Evolutionary conservation across 1,284 basidiomycete genomes (phyloP).

Genomic region (Ganoderma lucidum): DNA sequence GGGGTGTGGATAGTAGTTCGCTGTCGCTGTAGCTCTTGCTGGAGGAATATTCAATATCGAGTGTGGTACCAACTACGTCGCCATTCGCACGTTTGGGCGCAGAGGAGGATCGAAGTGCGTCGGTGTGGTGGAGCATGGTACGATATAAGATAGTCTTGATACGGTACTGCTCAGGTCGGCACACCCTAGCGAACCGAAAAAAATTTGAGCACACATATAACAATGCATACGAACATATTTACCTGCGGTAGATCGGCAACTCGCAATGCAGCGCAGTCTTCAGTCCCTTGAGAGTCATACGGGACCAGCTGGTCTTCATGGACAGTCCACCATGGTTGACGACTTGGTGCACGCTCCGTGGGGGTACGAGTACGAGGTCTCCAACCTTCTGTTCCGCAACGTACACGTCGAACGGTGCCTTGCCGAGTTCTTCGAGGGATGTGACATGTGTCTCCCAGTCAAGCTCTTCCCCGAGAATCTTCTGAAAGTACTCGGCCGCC

Average conservation of each 20-base stretch:
- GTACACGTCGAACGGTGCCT: slow-evolving; percentile 72
- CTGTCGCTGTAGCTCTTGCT: neutral
- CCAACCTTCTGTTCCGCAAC: slow-evolving; percentile 74
- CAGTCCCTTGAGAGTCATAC: slow-evolving; percentile 73
- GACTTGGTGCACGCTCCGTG: slow-evolving; percentile 80
- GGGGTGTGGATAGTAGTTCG: neutral
- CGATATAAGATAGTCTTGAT: slow-evolving; percentile 70
- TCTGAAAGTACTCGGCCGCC: slow-evolving; percentile 66
- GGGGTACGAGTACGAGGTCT: slow-evolving; percentile 81
- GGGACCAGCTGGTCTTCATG: slow-evolving; percentile 82
- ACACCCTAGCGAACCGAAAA: slow-evolving; percentile 58
- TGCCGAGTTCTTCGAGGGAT: slow-evolving; percentile 66
- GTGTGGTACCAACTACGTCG: neutral
- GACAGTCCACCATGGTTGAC: slow-evolving; percentile 80
- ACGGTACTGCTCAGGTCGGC: slow-evolving; percentile 77
- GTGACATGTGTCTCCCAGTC: slow-evolving; percentile 75
- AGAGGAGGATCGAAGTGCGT: slow-evolving; percentile 36
- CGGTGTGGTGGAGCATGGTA: slow-evolving; percentile 52
- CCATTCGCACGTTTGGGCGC: neutral
- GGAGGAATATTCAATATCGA: neutral
- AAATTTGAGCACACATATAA: slow-evolving; percentile 18
- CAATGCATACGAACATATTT: slow-evolving; percentile 56
- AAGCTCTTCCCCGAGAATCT: slow-evolving; percentile 60
- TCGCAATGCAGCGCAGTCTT: slow-evolving; percentile 69
- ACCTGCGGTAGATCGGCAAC: slow-evolving; percentile 80